Percentiles rank a stretch among this genome's conserved stretches.
These are phyloP conservation scores for Trametes cinnabarina DNA, from an alignment of 768 basidiomycete species.

Conservation along the genomic window DNA sequence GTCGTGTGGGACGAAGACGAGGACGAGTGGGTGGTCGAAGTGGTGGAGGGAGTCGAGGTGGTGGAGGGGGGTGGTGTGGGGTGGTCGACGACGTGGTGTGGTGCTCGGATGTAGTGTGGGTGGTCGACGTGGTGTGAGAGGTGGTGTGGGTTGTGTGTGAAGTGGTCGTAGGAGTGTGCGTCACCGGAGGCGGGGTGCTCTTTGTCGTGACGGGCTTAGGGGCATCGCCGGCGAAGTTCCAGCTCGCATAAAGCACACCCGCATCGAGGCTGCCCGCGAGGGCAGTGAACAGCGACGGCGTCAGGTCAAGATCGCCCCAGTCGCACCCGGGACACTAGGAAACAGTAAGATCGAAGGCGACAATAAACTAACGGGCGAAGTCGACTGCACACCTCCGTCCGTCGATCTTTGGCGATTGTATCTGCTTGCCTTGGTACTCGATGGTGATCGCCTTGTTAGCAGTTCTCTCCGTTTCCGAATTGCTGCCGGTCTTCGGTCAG, in stretches of 20 bases:
- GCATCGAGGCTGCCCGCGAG: constrained; percentile 49
- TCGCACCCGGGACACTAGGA: constrained; percentile 64
- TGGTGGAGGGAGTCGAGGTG: no score
- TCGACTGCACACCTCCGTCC: constrained; percentile 33
- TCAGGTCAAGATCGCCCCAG: constrained; percentile 64
- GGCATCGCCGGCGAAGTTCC: constrained; percentile 50
- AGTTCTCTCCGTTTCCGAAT: constrained; percentile 50
- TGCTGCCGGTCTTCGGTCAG: constrained; percentile 51
- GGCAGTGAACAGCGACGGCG: constrained; percentile 58
- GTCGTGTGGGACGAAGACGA: background rate
- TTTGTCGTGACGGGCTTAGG: constrained; percentile 3
- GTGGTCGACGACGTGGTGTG: background rate
- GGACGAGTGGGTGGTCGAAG: no score
- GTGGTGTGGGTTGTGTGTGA: background rate
- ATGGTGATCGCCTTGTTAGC: constrained; percentile 62
- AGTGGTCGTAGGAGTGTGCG: background rate
- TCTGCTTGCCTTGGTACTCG: constrained; percentile 51
- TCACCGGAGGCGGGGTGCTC: background rate
- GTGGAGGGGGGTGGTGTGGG: background rate
- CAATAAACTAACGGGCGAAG: background rate
- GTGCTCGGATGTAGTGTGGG: no score
- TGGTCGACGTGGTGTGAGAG: background rate
- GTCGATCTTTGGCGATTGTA: constrained; percentile 53
- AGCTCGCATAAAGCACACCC: constrained; percentile 60
- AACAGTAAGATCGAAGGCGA: background rate